Percentiles rank a stretch among this genome's conserved stretches.
phyloP scores from a whole-genome alignment of 2,329 filamentous ascomycete species.

The Penicillium thymicola region DNA sequence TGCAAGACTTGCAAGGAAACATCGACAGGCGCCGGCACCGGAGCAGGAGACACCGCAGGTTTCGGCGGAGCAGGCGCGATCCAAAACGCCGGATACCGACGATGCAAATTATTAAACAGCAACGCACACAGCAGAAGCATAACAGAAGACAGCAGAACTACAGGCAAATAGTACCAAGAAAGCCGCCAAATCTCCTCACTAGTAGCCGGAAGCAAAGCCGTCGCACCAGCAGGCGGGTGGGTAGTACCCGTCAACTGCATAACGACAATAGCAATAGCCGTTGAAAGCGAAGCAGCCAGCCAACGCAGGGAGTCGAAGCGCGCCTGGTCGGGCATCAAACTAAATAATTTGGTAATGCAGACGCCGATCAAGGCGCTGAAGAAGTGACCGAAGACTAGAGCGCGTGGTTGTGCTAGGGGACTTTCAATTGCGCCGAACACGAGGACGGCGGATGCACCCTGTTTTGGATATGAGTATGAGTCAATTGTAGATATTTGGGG shows the following conservation, averaged over 20 bases:
- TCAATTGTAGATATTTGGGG: background rate
- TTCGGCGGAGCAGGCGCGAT: constrained; percentile 22
- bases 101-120: constrained; percentile 33
- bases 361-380: constrained; percentile 31
- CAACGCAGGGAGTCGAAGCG: constrained; percentile 29
- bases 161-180: constrained; percentile 34
- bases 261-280: constrained; percentile 26
- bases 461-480: background rate
- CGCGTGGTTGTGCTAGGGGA: constrained; percentile 32
- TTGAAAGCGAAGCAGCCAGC: constrained; percentile 34
- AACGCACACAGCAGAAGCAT: constrained; percentile 29
- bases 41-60: constrained; percentile 2
- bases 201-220: constrained; percentile 31
- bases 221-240: constrained; percentile 36
- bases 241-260: constrained; percentile 35
- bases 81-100: constrained; percentile 34
- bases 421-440: constrained; percentile 33
- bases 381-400: constrained; percentile 35
- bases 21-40: background rate
- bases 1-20: background rate
- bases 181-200: constrained; percentile 26
- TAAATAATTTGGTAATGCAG: constrained; percentile 33
- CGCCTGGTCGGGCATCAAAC: constrained; percentile 30
- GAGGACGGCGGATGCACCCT: constrained; percentile 35
- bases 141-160: constrained; percentile 30